phyloP scores from a whole-genome alignment of 176 grass and related monocot species.

The Rhynchospora tenuis region DNA sequence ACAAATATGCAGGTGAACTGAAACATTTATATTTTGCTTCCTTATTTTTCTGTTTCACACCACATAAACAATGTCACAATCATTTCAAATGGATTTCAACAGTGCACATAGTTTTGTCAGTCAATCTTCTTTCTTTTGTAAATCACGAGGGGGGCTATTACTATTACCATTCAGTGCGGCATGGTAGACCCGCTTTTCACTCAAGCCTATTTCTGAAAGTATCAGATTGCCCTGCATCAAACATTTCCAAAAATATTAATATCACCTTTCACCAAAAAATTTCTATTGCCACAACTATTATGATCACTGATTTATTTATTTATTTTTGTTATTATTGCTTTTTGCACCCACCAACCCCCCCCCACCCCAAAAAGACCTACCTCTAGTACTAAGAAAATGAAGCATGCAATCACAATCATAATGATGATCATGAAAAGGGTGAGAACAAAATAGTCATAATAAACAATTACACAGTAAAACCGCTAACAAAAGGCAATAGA shows the following conservation, averaged over 20 bases:
- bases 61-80: constrained; percentile 18
- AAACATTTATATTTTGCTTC: constrained; percentile 12
- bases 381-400: background rate
- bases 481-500: background rate
- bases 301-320: background rate
- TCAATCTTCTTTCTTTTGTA: constrained; percentile 97
- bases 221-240: constrained; percentile 61
- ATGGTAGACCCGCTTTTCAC: constrained; percentile 90
- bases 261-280: background rate
- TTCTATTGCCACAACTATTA: background rate
- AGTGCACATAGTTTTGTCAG: constrained; percentile 22
- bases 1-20: constrained; percentile 29
- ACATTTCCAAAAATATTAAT: background rate
- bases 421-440: too few species aligned
- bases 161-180: constrained; percentile 93
- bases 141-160: constrained; percentile 50
- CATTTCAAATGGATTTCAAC: constrained; percentile 25
- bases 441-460: background rate
- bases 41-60: constrained; percentile 23
- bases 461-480: background rate
- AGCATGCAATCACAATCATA: background rate
- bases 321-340: background rate
- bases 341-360: too few species aligned
- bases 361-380: background rate
- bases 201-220: constrained; percentile 82